Base-by-base conservation (phyloP, 2,329 filamentous ascomycete species). In the Cercospora sp. region DNA sequence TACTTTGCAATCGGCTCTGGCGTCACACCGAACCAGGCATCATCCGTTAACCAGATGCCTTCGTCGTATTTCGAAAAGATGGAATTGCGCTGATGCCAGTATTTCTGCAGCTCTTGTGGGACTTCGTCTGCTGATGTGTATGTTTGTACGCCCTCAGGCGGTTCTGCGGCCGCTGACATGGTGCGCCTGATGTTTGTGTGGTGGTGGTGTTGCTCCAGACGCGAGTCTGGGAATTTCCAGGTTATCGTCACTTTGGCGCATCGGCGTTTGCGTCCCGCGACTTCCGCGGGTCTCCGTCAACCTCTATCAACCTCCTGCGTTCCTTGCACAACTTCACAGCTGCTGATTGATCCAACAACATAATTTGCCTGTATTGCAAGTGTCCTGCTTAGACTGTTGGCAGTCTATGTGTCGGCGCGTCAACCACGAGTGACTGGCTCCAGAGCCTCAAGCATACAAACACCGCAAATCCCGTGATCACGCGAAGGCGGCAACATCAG, bases 1-100 rank as follows among this genome's bases (percentile, higher is more conserved):
- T 83, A 95, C 92, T 86, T 89, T 69, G 95, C 95, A 30, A 99
- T 88, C 4, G 92, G 91, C 79, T 99, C 94, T 13, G 95, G 94
- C 0, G 96, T 99, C 7, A 98, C 94, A 65, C 94, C 95, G 79
- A 95, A 99, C 95, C 95, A 99, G 64, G 93, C 91, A 81, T 94
- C 90, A 78, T 97, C 90, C 0, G 96, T 99, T 85, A 99, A 88
- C 84, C 89, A 90, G 72, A 99, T 87, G 65, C 93, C 94, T 67
- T 94, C 86, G 78, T 97, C 90, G 78, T 97, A 99, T 74, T 86
- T 86, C 16, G 90, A 90, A 81, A 97, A 99, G 72, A 99, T 91
- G 63, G 89, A 90, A 79, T 95, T 90, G 68, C 95, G 88, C 77
- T 98, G 94, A 16, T 90, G 85, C 88, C 92, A 99, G 81, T 99